These are phyloP conservation scores for Taphrina populina DNA, from an alignment of 1,139 yeast species.

Conservation along the genomic window DNA sequence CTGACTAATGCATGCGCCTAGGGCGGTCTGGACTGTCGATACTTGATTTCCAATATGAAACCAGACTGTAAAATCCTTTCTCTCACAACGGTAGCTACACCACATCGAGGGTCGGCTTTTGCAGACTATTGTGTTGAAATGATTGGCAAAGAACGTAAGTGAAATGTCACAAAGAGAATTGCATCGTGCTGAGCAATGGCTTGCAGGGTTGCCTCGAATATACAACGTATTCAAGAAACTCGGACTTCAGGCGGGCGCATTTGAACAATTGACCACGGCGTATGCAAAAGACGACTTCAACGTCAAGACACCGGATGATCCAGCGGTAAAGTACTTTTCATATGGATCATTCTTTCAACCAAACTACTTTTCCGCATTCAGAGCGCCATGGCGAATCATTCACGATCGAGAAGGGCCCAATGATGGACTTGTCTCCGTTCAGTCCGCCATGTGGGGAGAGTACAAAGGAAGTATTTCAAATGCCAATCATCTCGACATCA, in stretches of 20 bases:
- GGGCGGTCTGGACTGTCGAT: constrained; percentile 89
- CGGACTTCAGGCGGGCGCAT: constrained; percentile 31
- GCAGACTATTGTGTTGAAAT: constrained; percentile 57
- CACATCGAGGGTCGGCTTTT: constrained; percentile 81
- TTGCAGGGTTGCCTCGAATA: constrained; percentile 12
- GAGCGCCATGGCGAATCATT: constrained; percentile 33
- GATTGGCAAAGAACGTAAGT: constrained; percentile 20
- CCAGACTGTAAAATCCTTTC: constrained; percentile 47
- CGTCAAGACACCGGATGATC: constrained; percentile 53
- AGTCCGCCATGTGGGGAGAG: constrained; percentile 78
- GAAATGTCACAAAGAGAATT: not conserved
- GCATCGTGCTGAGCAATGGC: not conserved
- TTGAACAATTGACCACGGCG: constrained; percentile 50
- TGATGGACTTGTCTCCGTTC: constrained; percentile 82
- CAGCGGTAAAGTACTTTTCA: constrained; percentile 69
- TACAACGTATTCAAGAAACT: constrained; percentile 18
- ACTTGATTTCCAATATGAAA: constrained; percentile 61
- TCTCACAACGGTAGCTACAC: constrained; percentile 80
- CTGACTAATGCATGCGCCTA: not conserved
- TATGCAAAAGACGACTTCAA: constrained; percentile 57
- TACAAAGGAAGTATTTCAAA: constrained; percentile 73
- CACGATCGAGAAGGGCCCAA: constrained; percentile 45
- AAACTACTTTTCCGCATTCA: constrained; percentile 30
- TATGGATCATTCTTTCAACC: constrained; percentile 60
- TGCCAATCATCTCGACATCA: constrained; percentile 72